Percentiles rank a stretch among this genome's conserved stretches.
Evolutionary conservation across 345 rosid genomes (phyloP).

Genomic region (Cardiospermum halicacabum): DNA sequence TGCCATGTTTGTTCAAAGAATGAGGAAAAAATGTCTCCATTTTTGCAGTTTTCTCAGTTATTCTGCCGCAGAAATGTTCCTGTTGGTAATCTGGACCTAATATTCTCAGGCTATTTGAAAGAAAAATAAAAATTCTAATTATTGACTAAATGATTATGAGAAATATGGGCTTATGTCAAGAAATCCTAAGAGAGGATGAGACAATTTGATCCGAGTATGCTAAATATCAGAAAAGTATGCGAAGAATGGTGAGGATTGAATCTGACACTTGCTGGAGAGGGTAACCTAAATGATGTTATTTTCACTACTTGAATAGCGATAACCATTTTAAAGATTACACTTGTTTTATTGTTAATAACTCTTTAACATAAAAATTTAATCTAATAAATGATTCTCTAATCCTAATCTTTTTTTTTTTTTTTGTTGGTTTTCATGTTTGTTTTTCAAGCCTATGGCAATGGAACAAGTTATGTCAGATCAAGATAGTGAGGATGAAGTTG

Average conservation of each 20-base stretch:
- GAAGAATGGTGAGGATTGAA: neutral
- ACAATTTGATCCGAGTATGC: neutral
- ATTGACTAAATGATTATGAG: neutral
- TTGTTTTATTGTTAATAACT: neutral
- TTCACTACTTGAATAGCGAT: neutral
- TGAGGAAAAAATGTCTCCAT: constrained; percentile 1
- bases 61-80: constrained; percentile 6
- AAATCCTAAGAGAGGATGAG: neutral
- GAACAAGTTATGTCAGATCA: constrained; percentile 71
- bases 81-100: neutral
- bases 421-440: neutral
- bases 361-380: neutral
- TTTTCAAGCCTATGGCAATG: constrained; percentile 67
- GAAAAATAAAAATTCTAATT: neutral
- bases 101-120: neutral
- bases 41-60: constrained; percentile 1
- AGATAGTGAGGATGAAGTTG: constrained; percentile 91
- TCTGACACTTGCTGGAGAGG: neutral
- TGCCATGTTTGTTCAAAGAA: neutral
- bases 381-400: neutral
- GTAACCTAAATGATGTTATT: neutral
- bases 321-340: neutral
- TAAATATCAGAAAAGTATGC: neutral
- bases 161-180: neutral
- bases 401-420: neutral